Conservation (phyloP, 345 rosid species). For the Tarenaya hassleriana region DNA sequence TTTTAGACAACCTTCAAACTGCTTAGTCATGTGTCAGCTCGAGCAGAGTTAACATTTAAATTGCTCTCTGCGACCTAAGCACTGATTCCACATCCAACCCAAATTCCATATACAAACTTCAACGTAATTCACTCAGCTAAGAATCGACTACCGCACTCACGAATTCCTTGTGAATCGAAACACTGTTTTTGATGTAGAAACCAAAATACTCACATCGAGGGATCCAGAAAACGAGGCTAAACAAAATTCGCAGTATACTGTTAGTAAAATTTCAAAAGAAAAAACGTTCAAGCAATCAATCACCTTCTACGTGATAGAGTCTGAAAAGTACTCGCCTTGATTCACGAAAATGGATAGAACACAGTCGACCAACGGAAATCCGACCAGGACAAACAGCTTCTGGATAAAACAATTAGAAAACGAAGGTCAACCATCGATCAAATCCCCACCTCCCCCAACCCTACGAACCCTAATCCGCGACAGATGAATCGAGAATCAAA, state of each 20-base stretch:
- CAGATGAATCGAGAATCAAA: neutral
- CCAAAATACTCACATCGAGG: neutral
- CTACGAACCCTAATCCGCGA: constrained; percentile 17
- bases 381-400: neutral
- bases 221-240: neutral
- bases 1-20: no score
- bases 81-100: no score
- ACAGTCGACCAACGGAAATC: neutral
- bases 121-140: neutral
- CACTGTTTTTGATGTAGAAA: neutral
- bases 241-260: neutral
- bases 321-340: constrained; percentile 5
- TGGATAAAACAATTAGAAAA: neutral
- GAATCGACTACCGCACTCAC: neutral
- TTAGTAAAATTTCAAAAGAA: neutral
- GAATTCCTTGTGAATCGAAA: neutral
- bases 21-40: no score
- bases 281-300: neutral
- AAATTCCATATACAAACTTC: no score
- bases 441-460: neutral
- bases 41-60: no score
- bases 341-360: neutral
- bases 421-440: neutral
- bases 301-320: constrained; percentile 4
- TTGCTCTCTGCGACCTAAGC: no score